Evolutionary conservation across 352 stramenopile species (phyloP), one percentile per base, ranked within the genome.

Genomic region (Aphanomyces euteiches): DNA sequence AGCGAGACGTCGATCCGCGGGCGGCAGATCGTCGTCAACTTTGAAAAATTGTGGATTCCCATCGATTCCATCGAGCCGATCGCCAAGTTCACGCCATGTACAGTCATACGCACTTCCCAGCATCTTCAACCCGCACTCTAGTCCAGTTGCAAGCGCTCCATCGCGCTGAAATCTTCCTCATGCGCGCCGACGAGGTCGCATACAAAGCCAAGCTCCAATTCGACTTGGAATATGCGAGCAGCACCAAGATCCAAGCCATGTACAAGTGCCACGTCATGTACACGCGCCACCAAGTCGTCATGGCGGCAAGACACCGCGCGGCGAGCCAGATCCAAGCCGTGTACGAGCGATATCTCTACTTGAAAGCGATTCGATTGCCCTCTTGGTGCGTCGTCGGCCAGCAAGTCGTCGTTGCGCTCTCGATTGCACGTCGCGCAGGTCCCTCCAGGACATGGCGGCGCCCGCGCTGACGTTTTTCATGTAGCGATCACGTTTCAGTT

Each of bases 401-500:
- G 39, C 84, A 93, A 66, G 82, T 92, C 19, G 47, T 93, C 34
- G 76, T 90, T 6, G 81, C 80, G 0, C 77, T 77, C n/a, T 88
- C 78, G 28, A 68, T 90, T 21, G 83, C 84, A 2, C 43, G 47
- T 19, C 48, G 64, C 13, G 63, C 63, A 6, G 63, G 63, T 69
- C 28, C 28, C 28, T 28, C 28, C 28, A 28, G 28, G 2, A 28
- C 28, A 28, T 28, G 28, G 28, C 28, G 28, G 28, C 28, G n/a
- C n/a, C n/a, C n/a, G 28, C 28, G 28, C 28, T 53, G 21, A 61
- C 19, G 21, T 2, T 61, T 48, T 19, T 28, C 39, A 12, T 70
- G 82, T 79, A 28, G 84, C 83, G 0, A 83, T 90, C 41, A 79
- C 75, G 15, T 93, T 93, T 72, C 81, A 90, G 63, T 93, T 93